phyloP scores from a whole-genome alignment of 306 rosid genomes.

The Inga laurina region DNA sequence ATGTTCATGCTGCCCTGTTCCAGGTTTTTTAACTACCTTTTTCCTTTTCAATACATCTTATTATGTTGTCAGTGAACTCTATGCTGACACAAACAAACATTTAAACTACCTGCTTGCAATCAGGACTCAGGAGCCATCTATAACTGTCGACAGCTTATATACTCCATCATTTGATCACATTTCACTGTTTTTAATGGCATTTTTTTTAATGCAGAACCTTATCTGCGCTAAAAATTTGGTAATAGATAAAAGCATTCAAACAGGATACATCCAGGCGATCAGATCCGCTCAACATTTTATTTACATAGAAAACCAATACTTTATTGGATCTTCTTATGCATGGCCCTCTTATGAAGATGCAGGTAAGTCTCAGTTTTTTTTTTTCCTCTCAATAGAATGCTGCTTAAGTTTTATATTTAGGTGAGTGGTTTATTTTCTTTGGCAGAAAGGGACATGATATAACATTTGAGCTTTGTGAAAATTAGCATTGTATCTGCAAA shows the following conservation, averaged over 20 bases:
- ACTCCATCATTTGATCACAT: constrained; percentile 18
- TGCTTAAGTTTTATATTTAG: constrained; percentile 7
- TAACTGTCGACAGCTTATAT: constrained; percentile 20
- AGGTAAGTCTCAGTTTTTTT: constrained; percentile 50
- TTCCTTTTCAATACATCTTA: constrained; percentile 23
- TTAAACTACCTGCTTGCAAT: constrained; percentile 30
- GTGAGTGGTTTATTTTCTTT: constrained; percentile 10
- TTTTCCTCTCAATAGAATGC: constrained; percentile 4
- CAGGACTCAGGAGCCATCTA: constrained; percentile 15
- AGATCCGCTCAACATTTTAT: constrained; percentile 95
- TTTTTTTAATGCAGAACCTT: constrained; percentile 70
- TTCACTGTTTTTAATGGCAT: constrained; percentile 31
- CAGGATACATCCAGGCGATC: constrained; percentile 89
- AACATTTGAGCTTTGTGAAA: background rate
- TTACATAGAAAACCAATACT: constrained; percentile 94
- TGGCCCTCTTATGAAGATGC: constrained; percentile 89
- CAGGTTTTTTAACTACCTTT: constrained; percentile 46
- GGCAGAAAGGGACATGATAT: background rate
- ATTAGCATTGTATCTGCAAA: background rate
- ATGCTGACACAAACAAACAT: constrained; percentile 7
- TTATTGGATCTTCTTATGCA: constrained; percentile 88
- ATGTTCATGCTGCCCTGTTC: constrained; percentile 39
- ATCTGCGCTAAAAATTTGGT: constrained; percentile 68
- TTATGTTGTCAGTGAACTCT: constrained; percentile 23
- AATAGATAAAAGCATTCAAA: constrained; percentile 92